Percentiles rank a stretch among this genome's conserved stretches.
Conservation (phyloP, 1,284 basidiomycete genomes). For the Thecaphora thlaspeos region DNA sequence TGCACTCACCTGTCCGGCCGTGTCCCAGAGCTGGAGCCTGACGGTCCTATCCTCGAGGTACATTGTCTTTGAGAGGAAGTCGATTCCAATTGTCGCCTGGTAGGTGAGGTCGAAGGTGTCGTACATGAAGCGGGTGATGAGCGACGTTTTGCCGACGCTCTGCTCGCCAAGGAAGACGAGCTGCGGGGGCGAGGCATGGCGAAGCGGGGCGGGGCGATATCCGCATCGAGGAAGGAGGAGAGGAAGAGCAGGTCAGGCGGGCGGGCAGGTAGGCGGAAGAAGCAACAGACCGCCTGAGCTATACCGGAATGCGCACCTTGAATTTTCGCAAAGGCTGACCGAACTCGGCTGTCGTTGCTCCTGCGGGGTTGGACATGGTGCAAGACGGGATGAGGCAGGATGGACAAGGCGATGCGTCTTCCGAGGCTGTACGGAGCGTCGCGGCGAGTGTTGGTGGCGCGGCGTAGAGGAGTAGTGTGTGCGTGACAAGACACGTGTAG, state of each 20-base stretch:
- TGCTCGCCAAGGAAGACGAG: conserved; percentile 56
- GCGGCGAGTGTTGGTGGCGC: too few relatives aligned
- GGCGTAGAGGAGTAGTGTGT: too few relatives aligned
- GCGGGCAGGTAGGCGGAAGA: not conserved
- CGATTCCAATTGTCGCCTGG: conserved; percentile 99
- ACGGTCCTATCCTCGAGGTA: conserved; percentile 98
- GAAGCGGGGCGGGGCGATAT: not conserved
- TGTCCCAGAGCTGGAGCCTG: conserved; percentile 91
- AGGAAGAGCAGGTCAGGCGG: not conserved
- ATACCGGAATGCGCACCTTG: conserved; percentile 33
- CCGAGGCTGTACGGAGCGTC: too few relatives aligned
- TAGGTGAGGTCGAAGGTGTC: conserved; percentile 99
- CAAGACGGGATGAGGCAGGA: too few relatives aligned
- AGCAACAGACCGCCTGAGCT: not conserved
- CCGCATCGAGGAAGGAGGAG: not conserved
- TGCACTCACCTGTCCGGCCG: conserved; percentile 79
- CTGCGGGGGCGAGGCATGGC: conserved; percentile 9
- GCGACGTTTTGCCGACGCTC: conserved; percentile 69
- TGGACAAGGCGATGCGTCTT: too few relatives aligned
- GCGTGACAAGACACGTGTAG: too few relatives aligned
- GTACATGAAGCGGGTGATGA: conserved; percentile 96
- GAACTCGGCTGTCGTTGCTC: conserved; percentile 47
- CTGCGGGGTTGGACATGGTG: conserved; percentile 30
- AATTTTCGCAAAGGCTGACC: conserved; percentile 56
- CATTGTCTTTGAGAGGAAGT: conserved; percentile 99